Evolutionary conservation across 2,329 filamentous ascomycete species (phyloP).

Genomic region (Fusarium cyanostomum): DNA sequence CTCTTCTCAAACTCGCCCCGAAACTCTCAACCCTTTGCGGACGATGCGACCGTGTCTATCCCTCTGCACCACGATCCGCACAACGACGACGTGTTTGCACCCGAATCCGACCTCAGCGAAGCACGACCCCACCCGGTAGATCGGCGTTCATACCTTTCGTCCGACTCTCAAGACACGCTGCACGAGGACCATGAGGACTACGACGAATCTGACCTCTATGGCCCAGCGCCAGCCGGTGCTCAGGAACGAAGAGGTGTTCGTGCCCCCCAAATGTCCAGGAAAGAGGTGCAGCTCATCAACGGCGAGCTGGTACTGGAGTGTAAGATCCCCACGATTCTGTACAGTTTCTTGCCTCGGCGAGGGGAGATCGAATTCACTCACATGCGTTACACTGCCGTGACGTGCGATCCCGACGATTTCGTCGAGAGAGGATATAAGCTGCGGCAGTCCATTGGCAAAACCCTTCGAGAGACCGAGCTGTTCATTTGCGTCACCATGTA

Average conservation of each 20-base stretch:
- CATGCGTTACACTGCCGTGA: constrained; percentile 99
- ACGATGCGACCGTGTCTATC: constrained; percentile 78
- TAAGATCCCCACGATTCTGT: constrained; percentile 98
- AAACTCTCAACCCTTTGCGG: constrained; percentile 64
- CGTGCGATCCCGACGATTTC: constrained; percentile 95
- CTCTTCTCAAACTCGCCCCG: constrained; percentile 72
- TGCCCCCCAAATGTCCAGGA: constrained; percentile 86
- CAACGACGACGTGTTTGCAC: constrained; percentile 79
- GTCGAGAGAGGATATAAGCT: constrained; percentile 89
- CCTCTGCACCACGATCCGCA: constrained; percentile 66
- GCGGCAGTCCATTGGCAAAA: constrained; percentile 87
- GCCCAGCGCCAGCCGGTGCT: constrained; percentile 84
- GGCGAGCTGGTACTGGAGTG: constrained; percentile 97
- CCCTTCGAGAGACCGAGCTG: constrained; percentile 88
- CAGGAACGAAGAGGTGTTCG: constrained; percentile 89
- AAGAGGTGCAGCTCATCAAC: constrained; percentile 96
- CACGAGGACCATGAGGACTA: constrained; percentile 54
- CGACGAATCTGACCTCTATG: constrained; percentile 82
- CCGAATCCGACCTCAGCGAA: constrained; percentile 64
- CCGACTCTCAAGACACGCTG: constrained; percentile 63
- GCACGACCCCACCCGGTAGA: constrained; percentile 61
- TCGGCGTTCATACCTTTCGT: constrained; percentile 63
- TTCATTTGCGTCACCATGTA: constrained; percentile 99
- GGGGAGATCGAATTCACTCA: constrained; percentile 98
- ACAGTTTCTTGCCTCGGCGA: constrained; percentile 92